Base-by-base conservation (phyloP, 164 flowering plant genomes). In the Umbilicus rupestris region DNA sequence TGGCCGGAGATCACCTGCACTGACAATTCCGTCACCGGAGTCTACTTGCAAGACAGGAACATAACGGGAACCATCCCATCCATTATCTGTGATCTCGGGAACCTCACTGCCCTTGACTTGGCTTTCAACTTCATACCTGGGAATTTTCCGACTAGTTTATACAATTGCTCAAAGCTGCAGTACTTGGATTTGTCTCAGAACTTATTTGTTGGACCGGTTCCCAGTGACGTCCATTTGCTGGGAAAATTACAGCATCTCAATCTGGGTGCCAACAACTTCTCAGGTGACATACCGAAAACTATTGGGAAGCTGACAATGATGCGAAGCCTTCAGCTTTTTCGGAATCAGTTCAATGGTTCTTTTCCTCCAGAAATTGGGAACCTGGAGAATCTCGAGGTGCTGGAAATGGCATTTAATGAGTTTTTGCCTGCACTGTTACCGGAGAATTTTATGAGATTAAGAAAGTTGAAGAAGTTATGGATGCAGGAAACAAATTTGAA, bases 341-440 rank as follows among this genome's bases (percentile, higher is more conserved):
- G 16, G 15, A 90, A 82, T 30, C 67, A 68, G 71, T 85, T 88
- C 71, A 79, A 82, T 20, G 92, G 93, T 0, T 68, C 80, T 3
- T 70, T 83, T 50, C 93, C 96, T 9, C 58, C 68, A 35, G 86
- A 82, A 57, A 82, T 90, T 17, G 88, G 85, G 1, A 70, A 87
- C 65, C 69, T 89, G 70, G 45, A 76, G 3, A 78, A 83, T 24
- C 86, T 89, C 4, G 84, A 77, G 57, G 30, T 6, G 0, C 69
- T 93, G 4, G 9, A 8, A 0, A 41, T 93, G 76, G 75, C 81
- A 5, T 68, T 66, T 20, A 85, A 78, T 52, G 35, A 42, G 6
- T 81, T 88, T 30, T 30, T 67, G 49, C 83, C 85, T 11, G 41
- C 74, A 33, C 37, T 5, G 7, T 74, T 92, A 0, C 96, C 90